A percentile compares a stretch with the other conserved stretches of the same genome.
Conservation (phyloP, 805 yeast species). For the Lipomyces mesembrius region DNA sequence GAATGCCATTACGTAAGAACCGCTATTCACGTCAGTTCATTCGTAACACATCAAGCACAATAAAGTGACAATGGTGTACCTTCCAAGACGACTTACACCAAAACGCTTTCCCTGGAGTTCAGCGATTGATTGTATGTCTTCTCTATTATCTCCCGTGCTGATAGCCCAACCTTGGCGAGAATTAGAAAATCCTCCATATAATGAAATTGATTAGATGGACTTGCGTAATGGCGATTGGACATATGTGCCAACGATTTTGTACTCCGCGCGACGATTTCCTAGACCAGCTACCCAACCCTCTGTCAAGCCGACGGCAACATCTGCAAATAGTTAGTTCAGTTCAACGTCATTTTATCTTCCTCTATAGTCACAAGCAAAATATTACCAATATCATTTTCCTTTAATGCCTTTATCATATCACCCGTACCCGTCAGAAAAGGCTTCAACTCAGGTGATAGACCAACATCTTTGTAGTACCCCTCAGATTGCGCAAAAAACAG, state of each 20-base stretch:
- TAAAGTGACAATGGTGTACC: slow-evolving; percentile 42
- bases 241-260: slow-evolving; percentile 76
- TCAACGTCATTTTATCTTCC: too few relatives aligned
- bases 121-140: slow-evolving; percentile 55
- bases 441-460: slow-evolving; percentile 60
- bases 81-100: slow-evolving; percentile 86
- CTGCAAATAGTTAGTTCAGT: slow-evolving; percentile 22
- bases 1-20: slow-evolving; percentile 88
- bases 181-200: background rate
- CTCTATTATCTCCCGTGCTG: slow-evolving; percentile 70
- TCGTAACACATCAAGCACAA: background rate
- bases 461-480: slow-evolving; percentile 57
- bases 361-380: background rate
- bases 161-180: slow-evolving; percentile 67
- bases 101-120: slow-evolving; percentile 66
- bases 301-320: slow-evolving; percentile 85
- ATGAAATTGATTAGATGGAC: slow-evolving; percentile 4
- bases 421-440: slow-evolving; percentile 90
- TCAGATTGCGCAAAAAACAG: slow-evolving; percentile 69
- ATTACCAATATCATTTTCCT: slow-evolving; percentile 60
- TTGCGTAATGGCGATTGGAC: slow-evolving; percentile 78
- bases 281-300: slow-evolving; percentile 88
- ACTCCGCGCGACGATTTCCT: slow-evolving; percentile 68
- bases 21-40: slow-evolving; percentile 45
- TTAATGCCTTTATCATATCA: slow-evolving; percentile 74